These are phyloP conservation scores for Aspergillus campestris DNA, from an alignment of 495 filamentous ascomycete genomes.

Conservation along the genomic window DNA sequence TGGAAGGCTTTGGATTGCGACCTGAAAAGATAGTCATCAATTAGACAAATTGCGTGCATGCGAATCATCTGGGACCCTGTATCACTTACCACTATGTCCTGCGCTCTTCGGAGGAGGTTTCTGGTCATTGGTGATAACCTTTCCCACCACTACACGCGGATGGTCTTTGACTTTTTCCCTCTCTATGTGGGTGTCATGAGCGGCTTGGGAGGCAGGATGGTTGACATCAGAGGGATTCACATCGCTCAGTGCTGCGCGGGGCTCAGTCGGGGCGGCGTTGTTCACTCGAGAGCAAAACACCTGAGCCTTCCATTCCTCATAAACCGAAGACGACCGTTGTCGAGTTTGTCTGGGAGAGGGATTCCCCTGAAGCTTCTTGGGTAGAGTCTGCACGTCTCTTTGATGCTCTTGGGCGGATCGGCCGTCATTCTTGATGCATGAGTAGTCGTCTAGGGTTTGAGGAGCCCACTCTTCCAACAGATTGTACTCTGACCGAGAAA, in stretches of 20 bases:
- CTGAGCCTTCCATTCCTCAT: constrained; percentile 15
- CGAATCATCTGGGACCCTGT: too few species aligned
- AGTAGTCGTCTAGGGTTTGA: constrained; percentile 2
- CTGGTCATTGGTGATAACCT: neutral
- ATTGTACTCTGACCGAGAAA: constrained; percentile 2
- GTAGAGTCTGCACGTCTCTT: neutral
- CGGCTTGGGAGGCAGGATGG: neutral
- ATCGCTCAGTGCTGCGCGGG: neutral
- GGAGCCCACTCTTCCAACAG: constrained; percentile 12
- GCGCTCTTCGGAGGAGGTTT: too few species aligned
- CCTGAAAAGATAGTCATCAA: too few species aligned
- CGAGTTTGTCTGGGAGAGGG: neutral
- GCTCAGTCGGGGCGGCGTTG: neutral
- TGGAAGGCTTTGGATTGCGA: too few species aligned
- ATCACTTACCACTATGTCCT: too few species aligned
- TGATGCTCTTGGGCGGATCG: neutral
- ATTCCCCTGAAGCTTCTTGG: neutral
- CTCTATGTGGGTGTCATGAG: too few species aligned
- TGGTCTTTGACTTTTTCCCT: too few species aligned
- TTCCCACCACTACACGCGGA: too few species aligned
- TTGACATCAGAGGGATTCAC: neutral
- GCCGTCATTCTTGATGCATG: neutral
- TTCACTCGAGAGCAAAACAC: neutral
- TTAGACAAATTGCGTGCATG: too few species aligned
- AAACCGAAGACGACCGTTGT: constrained; percentile 6